Conservation (phyloP, 2,329 filamentous ascomycete genomes). For the Xylariaceae sp. region DNA sequence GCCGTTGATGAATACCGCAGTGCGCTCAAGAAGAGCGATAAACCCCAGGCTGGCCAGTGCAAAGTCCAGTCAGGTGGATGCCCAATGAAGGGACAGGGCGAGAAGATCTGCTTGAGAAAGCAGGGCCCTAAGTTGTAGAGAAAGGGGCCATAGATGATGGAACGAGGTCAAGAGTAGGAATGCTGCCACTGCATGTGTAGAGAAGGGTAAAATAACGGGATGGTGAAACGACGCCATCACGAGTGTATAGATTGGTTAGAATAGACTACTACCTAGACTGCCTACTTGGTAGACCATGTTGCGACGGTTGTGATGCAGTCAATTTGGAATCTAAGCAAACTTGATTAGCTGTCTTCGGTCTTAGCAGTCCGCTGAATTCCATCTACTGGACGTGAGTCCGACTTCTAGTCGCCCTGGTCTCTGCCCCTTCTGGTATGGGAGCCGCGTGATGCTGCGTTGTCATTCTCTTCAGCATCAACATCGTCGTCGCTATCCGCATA, state of each 20-base stretch:
- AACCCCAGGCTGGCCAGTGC: conserved; percentile 31
- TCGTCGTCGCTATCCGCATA: conserved; percentile 37
- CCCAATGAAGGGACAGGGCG: conserved; percentile 24
- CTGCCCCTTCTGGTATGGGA: conserved; percentile 24
- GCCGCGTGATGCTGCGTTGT: conserved; percentile 17
- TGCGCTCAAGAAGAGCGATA: conserved; percentile 31
- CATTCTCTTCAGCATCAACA: conserved; percentile 28
- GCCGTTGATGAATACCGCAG: conserved; percentile 43
- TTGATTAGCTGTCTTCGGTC: neutral
- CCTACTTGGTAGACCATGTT: neutral
- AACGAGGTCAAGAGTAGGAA: neutral
- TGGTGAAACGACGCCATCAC: neutral
- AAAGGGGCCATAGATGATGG: neutral
- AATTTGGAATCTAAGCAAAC: neutral
- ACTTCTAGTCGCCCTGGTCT: conserved; percentile 15
- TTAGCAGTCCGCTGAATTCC: conserved; percentile 4
- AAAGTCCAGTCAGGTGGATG: conserved; percentile 33
- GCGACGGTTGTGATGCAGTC: neutral
- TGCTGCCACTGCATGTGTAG: neutral
- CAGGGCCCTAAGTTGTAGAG: conserved; percentile 37
- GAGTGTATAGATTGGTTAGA: conserved; percentile 10
- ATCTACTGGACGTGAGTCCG: conserved; percentile 10
- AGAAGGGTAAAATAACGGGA: conserved; percentile 1
- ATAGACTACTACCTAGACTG: neutral
- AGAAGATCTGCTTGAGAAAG: conserved; percentile 28